These are phyloP conservation scores for Angophora floribunda DNA, from an alignment of 345 rosid species.

Conservation along the genomic window DNA sequence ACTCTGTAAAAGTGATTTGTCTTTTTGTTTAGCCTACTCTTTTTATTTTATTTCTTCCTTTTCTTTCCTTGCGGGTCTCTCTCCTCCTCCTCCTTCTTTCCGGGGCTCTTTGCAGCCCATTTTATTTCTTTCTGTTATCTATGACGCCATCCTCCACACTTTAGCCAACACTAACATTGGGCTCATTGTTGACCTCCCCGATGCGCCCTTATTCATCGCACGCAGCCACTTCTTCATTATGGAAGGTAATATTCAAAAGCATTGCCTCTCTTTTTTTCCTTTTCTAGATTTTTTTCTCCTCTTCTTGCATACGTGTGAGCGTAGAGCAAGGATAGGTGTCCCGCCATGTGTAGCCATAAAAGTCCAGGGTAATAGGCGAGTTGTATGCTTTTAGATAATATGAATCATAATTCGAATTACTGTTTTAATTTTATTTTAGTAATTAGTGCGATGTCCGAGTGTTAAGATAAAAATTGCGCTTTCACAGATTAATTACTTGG, in stretches of 20 bases:
- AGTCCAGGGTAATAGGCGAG: background rate
- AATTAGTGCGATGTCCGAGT: background rate
- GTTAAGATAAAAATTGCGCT: background rate
- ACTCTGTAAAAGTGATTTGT: too few species aligned
- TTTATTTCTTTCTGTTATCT: constrained; percentile 5
- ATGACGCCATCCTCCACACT: constrained; percentile 62
- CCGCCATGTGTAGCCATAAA: background rate
- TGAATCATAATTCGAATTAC: accelerated
- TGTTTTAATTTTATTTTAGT: too few species aligned
- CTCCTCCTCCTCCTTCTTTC: background rate
- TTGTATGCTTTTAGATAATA: background rate
- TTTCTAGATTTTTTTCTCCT: too few species aligned
- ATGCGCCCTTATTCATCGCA: constrained; percentile 44
- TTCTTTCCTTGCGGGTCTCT: background rate
- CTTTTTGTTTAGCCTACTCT: background rate
- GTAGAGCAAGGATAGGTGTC: background rate
- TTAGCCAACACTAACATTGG: constrained; percentile 59
- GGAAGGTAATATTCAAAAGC: background rate
- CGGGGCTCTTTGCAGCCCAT: background rate
- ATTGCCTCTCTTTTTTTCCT: background rate
- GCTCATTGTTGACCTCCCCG: constrained; percentile 74
- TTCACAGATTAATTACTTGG: background rate
- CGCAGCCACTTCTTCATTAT: constrained; percentile 19
- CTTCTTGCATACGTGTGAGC: background rate
- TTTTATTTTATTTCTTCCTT: too few species aligned